Evolutionary conservation across 495 filamentous ascomycete genomes (phyloP).

Genomic region (Xylaria castorea): DNA sequence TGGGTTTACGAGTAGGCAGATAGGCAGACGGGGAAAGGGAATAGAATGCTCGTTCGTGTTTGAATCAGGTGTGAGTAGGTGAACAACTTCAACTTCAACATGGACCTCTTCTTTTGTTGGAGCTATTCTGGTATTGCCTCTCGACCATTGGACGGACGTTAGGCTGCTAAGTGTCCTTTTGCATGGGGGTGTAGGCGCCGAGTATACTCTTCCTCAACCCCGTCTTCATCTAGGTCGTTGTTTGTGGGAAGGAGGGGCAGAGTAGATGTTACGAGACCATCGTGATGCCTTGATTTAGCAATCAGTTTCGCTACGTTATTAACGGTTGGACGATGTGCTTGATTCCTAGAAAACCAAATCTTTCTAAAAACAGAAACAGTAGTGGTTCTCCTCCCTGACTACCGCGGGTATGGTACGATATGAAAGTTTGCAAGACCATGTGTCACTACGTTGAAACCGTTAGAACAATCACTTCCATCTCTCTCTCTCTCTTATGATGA

Average conservation of each 20-base stretch:
- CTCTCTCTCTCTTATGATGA: background rate
- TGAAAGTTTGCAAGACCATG: background rate
- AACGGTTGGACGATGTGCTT: background rate
- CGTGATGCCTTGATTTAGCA: background rate
- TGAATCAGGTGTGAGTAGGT: background rate
- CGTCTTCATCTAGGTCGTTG: background rate
- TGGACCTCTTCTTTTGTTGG: background rate
- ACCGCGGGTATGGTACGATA: background rate
- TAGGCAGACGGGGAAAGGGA: background rate
- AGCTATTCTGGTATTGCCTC: background rate
- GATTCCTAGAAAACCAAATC: background rate
- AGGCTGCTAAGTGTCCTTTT: background rate
- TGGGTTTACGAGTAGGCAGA: background rate
- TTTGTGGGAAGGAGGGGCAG: too few species aligned
- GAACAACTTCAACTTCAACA: background rate
- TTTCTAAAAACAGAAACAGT: background rate
- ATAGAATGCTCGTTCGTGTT: background rate
- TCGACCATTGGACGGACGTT: background rate
- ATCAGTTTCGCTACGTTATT: background rate
- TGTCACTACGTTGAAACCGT: background rate
- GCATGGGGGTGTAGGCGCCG: background rate
- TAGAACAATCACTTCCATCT: background rate
- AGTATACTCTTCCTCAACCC: background rate
- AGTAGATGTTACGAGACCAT: background rate
- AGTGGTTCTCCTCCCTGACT: background rate